Evolutionary conservation across 2,329 filamentous ascomycete genomes (phyloP), one percentile per base, ranked within the genome.

Genomic region (Diaporthe capsici): DNA sequence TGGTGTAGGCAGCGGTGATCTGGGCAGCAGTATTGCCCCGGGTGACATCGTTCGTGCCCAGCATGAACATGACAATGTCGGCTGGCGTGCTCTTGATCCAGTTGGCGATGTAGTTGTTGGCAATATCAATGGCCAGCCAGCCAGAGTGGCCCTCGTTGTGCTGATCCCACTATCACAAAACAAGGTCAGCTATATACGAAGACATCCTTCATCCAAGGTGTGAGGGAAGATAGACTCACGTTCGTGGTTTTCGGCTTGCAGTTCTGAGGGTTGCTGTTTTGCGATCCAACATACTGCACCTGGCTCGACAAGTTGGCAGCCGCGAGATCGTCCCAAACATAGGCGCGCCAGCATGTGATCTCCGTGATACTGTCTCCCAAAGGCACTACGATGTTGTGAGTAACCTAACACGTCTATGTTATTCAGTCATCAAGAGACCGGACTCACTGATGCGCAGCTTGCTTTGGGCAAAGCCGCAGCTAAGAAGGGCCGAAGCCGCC

Each of bases 341-440:
- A 75, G 17, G 85, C 81, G 9, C 86, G 81, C 86, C 85, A 87
- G 80, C 86, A 87, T 58, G 84, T 86, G 71, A 86, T 85, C 75
- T 86, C 85, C 1, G 86, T 87, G 78, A 87, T 86, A 76, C 82
- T 84, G 79, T 87, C 85, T 8, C 86, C 86, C 20, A 87, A 81
- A 7, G 84, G 84, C 85, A 86, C 83, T 84, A n/a, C 2, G 6
- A 44, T 20, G 6, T 28, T 63, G 58, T 44, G 37, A 63, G 39
- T 25, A 63, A 34, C 1, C 8, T 3, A 17, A 15, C 17, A 34
- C 4, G 10, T 20, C 22, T 17, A n/a, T n/a, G 4, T 51, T 1
- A 12, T 6, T 37, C 6, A 10, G 7, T 10, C 8, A 37, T 7
- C 28, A n/a, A 6, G 20, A 37, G 3, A 34, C 49, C 20, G 5